These are phyloP conservation scores for Saccharomycopsis crataegensis DNA, from an alignment of 1,139 yeast species.

Conservation along the genomic window DNA sequence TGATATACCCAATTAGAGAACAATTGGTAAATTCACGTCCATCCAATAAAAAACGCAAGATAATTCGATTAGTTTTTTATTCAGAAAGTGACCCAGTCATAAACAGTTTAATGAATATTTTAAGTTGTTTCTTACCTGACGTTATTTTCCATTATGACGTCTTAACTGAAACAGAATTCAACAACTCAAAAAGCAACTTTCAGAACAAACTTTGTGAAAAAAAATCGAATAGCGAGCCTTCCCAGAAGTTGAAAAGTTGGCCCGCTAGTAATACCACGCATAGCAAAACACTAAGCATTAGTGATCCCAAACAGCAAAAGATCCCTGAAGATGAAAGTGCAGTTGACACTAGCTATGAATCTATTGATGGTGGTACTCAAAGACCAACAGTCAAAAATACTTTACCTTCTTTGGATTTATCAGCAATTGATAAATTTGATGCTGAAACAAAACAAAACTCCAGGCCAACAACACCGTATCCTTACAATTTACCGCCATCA, in stretches of 20 bases:
- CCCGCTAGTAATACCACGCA: too few species aligned
- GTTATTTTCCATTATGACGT: slow-evolving; percentile 14
- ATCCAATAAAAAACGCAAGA: slow-evolving; percentile 10
- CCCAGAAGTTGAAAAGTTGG: too few species aligned
- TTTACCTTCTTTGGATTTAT: slow-evolving; percentile 1
- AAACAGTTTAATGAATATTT: slow-evolving; percentile 12
- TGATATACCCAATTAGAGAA: slow-evolving; percentile 12
- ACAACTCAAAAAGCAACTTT: not conserved
- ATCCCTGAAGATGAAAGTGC: not conserved
- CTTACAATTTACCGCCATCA: slow-evolving; percentile 1
- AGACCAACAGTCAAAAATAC: not conserved
- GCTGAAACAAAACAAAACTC: not conserved
- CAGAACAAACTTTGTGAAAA: not conserved
- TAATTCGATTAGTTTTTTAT: slow-evolving; percentile 13
- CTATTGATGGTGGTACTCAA: not conserved
- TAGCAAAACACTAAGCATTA: too few species aligned
- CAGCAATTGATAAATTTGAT: not conserved
- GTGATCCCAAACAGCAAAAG: too few species aligned
- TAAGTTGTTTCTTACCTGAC: slow-evolving; percentile 15
- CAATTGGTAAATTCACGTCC: slow-evolving; percentile 11
- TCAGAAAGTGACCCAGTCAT: slow-evolving; percentile 13
- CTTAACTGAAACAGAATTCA: slow-evolving; percentile 5
- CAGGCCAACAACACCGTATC: slow-evolving; percentile 9
- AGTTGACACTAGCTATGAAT: slow-evolving; percentile 3
- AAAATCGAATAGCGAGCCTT: not conserved